A percentile compares a stretch with the other conserved stretches of the same genome.
phyloP scores from a whole-genome alignment of 805 yeast genomes.

The Candida oleophila region DNA sequence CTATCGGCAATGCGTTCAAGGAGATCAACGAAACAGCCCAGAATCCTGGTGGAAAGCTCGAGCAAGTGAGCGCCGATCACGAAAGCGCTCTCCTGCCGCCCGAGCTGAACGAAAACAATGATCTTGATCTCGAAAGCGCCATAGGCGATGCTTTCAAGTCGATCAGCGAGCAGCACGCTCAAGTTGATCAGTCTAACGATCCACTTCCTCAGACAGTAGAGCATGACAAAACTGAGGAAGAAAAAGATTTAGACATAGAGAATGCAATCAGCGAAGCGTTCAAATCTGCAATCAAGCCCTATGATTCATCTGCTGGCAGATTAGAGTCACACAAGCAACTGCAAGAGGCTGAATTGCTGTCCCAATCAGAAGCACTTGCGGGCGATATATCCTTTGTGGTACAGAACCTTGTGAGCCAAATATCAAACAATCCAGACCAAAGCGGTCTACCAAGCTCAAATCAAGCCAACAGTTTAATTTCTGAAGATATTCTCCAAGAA shows the following conservation, averaged over 20 bases:
- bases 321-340: background rate
- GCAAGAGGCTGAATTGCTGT: background rate
- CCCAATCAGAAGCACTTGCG: conserved; percentile 2
- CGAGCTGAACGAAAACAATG: conserved; percentile 12
- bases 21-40: background rate
- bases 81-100: background rate
- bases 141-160: conserved; percentile 22
- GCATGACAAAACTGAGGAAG: background rate
- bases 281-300: conserved; percentile 16
- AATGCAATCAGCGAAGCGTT: conserved; percentile 31
- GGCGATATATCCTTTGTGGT: conserved; percentile 23
- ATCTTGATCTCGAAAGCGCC: conserved; percentile 14
- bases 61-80: background rate
- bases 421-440: conserved; percentile 11
- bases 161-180: background rate
- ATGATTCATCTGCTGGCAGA: background rate
- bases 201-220: background rate
- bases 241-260: conserved; percentile 17
- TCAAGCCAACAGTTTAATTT: conserved; percentile 4
- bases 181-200: background rate
- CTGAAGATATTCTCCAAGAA: conserved; percentile 25
- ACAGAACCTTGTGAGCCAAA: conserved; percentile 24
- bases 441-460: background rate
- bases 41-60: too few relatives aligned
- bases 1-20: conserved; percentile 20